Evolutionary conservation across 2,329 filamentous ascomycete species (phyloP).

Genomic region (Colletotrichum chlorophyti): DNA sequence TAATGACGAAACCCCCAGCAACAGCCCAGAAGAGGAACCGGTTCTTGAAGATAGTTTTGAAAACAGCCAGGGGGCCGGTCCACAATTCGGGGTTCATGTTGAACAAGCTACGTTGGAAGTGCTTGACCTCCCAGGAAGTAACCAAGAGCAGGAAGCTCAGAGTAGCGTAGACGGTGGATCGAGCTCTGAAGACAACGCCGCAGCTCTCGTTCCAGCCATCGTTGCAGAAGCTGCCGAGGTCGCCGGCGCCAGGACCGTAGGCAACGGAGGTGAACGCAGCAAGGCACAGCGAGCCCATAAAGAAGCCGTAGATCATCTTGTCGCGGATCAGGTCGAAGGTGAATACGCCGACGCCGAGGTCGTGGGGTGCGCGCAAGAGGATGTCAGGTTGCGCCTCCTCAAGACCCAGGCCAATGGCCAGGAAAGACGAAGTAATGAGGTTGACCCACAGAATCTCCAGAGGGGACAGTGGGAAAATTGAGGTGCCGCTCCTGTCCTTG

Average conservation of each 20-base stretch:
- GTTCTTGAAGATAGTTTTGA: slow-evolving; percentile 72
- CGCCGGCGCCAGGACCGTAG: slow-evolving; percentile 56
- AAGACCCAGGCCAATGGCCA: slow-evolving; percentile 75
- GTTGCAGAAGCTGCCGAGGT: slow-evolving; percentile 66
- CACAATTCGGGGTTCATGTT: slow-evolving; percentile 64
- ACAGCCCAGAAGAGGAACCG: slow-evolving; percentile 71
- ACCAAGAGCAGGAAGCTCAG: slow-evolving; percentile 73
- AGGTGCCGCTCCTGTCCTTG: slow-evolving; percentile 63
- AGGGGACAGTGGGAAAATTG: slow-evolving; percentile 74
- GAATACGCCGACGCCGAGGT: slow-evolving; percentile 66
- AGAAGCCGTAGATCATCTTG: slow-evolving; percentile 70
- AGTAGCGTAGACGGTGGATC: slow-evolving; percentile 73
- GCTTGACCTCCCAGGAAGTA: slow-evolving; percentile 77
- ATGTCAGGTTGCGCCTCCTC: slow-evolving; percentile 74
- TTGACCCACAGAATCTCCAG: slow-evolving; percentile 81
- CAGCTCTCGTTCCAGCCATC: slow-evolving; percentile 57
- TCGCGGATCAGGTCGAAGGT: slow-evolving; percentile 69
- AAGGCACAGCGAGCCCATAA: slow-evolving; percentile 68
- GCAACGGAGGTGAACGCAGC: slow-evolving; percentile 66
- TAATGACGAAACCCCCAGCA: slow-evolving; percentile 63
- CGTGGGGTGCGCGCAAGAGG: slow-evolving; percentile 69
- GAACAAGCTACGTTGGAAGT: slow-evolving; percentile 74
- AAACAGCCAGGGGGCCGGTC: slow-evolving; percentile 55
- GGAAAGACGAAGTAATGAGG: slow-evolving; percentile 74
- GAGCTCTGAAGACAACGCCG: slow-evolving; percentile 66